Base-by-base conservation (phyloP, 2,329 filamentous ascomycete species). In the Bipolaris victoriae region DNA sequence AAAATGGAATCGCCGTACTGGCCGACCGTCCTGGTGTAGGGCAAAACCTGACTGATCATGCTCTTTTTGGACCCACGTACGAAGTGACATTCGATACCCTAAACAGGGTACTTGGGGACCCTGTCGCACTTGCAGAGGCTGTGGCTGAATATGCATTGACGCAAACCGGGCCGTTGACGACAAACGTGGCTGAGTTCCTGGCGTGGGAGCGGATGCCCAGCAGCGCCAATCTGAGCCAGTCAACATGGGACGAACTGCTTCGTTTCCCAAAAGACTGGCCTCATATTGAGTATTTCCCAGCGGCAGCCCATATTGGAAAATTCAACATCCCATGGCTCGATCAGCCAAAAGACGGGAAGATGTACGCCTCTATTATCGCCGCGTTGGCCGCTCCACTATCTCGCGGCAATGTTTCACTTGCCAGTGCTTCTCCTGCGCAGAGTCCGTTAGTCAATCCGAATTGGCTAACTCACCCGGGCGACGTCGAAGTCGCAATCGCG, bases 391-490 rank as follows among this genome's bases (percentile, higher is more conserved):
- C 74, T 0, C 73, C 78, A 0, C 54, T 74, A 1, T 76, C 72
- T 1, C 70, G 74, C 1, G 77, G 77, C 3, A 72, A 60, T 22
- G 65, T 80, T n/a, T 72, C 70, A 0, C 70, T 79, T 22, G n/a
- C 55, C 0, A 71, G 63, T 7, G 49, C 67, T 13, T 62, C 73
- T 39, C 71, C 67, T 1, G 18, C 49, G 0, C 67, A 66, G 18
- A 52, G 60, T 0, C 77, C 78, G 0, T 36, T 69, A 11, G 67
- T 79, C 40, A 64, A 77, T 40, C 73, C 75, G 0, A 67, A 68
- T 31, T 78, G 74, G 75, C 64, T 79, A 3, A 73, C 70, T 3
- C 51, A 73, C 24, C 60, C 63, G 0, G 59, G 63, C 0, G 77
- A 79, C 49, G 52, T 68, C 22, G 65, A 71, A 11, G 37, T 79